Evolutionary conservation across 2,329 filamentous ascomycete species (phyloP).

Genomic region (Chaetoscypha palmicola): DNA sequence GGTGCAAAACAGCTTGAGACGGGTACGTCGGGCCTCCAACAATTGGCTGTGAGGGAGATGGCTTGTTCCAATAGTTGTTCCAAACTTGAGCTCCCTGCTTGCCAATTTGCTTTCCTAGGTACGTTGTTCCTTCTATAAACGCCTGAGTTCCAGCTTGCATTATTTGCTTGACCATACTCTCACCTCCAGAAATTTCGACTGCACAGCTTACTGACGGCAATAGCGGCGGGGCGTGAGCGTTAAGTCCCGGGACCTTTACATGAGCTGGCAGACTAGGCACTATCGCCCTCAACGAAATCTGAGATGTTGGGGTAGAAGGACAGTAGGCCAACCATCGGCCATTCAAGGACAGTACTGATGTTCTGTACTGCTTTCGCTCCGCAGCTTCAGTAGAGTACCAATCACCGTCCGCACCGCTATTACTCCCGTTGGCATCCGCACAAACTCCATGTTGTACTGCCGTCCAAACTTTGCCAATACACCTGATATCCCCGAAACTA

Average conservation of each 20-base stretch:
- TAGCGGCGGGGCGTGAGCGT: conserved; percentile 60
- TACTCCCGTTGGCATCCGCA: conserved; percentile 26
- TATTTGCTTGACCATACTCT: conserved; percentile 67
- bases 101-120: conserved; percentile 71
- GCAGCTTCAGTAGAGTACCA: conserved; percentile 36
- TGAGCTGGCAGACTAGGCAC: conserved; percentile 47
- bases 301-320: conserved; percentile 62
- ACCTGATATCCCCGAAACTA: conserved; percentile 34
- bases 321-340: conserved; percentile 74
- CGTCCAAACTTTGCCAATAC: conserved; percentile 89
- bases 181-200: conserved; percentile 64
- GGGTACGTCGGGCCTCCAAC: conserved; percentile 33
- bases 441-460: conserved; percentile 59
- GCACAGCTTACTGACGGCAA: conserved; percentile 59
- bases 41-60: conserved; percentile 38
- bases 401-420: conserved; percentile 23
- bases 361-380: conserved; percentile 39
- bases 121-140: conserved; percentile 65
- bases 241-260: conserved; percentile 48
- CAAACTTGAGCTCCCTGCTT: conserved; percentile 71
- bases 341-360: conserved; percentile 61
- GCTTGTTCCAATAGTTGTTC: conserved; percentile 72
- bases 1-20: conserved; percentile 30
- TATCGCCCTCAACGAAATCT: conserved; percentile 62
- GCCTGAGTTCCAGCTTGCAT: conserved; percentile 76